phyloP scores from a whole-genome alignment of 2,329 filamentous ascomycete genomes.

The Keithomyces neogunnii region DNA sequence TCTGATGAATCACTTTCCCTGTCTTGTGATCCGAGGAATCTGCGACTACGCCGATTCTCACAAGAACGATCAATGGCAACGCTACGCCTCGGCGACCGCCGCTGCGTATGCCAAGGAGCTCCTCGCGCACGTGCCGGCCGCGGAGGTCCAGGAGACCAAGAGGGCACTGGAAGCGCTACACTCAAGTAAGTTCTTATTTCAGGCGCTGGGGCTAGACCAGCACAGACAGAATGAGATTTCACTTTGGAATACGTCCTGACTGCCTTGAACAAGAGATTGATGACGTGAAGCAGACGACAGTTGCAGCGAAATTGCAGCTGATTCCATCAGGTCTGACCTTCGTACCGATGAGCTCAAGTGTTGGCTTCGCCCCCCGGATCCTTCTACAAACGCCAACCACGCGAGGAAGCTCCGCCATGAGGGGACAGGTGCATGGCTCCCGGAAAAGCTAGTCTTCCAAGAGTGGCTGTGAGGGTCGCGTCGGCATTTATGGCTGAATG shows the following conservation, averaged over 20 bases:
- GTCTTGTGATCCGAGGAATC: conserved; percentile 8
- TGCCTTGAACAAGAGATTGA: conserved; percentile 1
- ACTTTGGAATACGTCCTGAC: conserved; percentile 4
- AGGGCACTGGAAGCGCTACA: conserved; percentile 3
- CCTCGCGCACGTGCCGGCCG: neutral
- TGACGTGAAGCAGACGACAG: conserved; percentile 1
- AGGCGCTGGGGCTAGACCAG: neutral
- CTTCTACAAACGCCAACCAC: conserved; percentile 4
- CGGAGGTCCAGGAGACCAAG: conserved; percentile 2
- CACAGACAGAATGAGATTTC: neutral
- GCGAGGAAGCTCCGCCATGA: conserved; percentile 8
- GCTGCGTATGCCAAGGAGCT: conserved; percentile 14
- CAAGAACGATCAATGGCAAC: conserved; percentile 17
- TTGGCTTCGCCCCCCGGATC: conserved; percentile 10
- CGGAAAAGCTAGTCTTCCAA: conserved; percentile 5
- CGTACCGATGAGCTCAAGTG: conserved; percentile 1
- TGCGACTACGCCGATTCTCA: conserved; percentile 23
- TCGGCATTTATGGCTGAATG: conserved; percentile 13
- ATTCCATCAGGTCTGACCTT: conserved; percentile 1
- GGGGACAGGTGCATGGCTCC: conserved; percentile 10
- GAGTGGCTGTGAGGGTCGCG: conserved; percentile 10
- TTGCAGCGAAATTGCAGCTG: conserved; percentile 4
- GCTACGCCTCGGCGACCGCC: conserved; percentile 13
- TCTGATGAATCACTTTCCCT: neutral
- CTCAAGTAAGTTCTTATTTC: neutral